A percentile compares a stretch with the other conserved stretches of the same genome.
Conservation (phyloP, 208 protist genomes). For the Acanthamoeba triangularis region DNA sequence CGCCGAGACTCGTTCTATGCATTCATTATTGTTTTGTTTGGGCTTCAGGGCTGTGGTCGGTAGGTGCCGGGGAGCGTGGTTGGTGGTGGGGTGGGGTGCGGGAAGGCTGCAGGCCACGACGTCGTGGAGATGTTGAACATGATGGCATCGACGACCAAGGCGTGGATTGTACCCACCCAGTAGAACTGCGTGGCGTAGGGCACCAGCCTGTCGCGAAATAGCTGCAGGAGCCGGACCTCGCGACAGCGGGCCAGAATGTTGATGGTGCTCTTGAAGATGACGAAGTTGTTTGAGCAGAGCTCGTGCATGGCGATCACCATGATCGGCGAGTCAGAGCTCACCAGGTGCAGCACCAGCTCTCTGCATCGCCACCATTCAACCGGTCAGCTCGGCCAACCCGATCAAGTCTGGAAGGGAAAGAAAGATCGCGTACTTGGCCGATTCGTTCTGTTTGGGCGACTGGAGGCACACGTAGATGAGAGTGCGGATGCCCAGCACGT, state of each 20-base stretch:
- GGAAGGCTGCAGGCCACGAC: too few species aligned
- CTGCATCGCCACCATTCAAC: neutral
- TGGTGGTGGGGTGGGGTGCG: too few species aligned
- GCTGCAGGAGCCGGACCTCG: neutral
- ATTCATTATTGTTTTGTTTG: too few species aligned
- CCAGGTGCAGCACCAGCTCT: neutral
- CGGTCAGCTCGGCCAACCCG: neutral
- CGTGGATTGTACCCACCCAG: neutral
- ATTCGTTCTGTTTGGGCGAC: neutral
- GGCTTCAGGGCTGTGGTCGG: too few species aligned
- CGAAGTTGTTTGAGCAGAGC: neutral
- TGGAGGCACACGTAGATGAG: neutral
- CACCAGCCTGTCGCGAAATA: neutral
- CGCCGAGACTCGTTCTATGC: too few species aligned
- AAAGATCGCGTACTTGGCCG: neutral
- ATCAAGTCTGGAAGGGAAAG: neutral
- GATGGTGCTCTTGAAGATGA: neutral
- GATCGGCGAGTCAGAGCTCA: neutral
- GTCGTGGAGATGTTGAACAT: too few species aligned
- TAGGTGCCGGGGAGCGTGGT: too few species aligned
- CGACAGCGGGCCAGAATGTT: slow-evolving; percentile 2
- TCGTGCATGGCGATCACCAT: slow-evolving; percentile 2
- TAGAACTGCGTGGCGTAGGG: neutral
- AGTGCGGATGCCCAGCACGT: neutral
- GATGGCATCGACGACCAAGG: neutral